phyloP scores from a whole-genome alignment of 192 early-diverging fungal genomes.

The Coemansia sp. region DNA sequence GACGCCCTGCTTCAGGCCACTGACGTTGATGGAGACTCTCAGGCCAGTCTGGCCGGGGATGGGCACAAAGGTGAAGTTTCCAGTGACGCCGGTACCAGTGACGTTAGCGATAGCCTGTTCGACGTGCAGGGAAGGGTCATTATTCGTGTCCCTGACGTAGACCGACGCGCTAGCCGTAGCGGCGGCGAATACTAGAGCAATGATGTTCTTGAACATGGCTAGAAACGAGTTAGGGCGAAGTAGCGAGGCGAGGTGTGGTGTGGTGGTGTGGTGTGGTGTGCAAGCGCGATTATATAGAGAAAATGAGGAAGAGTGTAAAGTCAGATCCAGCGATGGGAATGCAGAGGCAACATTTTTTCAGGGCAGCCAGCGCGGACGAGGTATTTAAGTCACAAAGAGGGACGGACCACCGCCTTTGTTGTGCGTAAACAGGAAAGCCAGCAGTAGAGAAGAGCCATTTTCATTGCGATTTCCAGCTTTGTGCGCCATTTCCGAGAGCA shows the following conservation, averaged over 20 bases:
- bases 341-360: not conserved
- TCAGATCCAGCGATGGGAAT: not conserved
- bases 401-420: conserved; percentile 6
- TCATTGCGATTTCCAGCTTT: not conserved
- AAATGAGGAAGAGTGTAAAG: not conserved
- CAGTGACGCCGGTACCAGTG: conserved; percentile 14
- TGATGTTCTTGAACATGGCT: conserved; percentile 27
- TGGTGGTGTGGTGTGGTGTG: not conserved
- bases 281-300: not conserved
- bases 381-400: conserved; percentile 7
- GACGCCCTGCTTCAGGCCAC: conserved; percentile 29
- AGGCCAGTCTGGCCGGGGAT: conserved; percentile 22
- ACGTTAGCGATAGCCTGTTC: conserved; percentile 19
- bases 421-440: conserved; percentile 7
- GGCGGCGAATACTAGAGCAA: conserved; percentile 19
- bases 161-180: conserved; percentile 14
- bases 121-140: not conserved
- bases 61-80: conserved; percentile 28
- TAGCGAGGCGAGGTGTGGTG: not conserved
- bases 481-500: conserved; percentile 6
- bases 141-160: not conserved
- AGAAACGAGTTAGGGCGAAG: not conserved
- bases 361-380: not conserved
- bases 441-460: conserved; percentile 11
- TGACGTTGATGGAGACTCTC: conserved; percentile 28